phyloP scores from a whole-genome alignment of 2,329 filamentous ascomycete genomes.

The Rhynchosporium agropyri region DNA sequence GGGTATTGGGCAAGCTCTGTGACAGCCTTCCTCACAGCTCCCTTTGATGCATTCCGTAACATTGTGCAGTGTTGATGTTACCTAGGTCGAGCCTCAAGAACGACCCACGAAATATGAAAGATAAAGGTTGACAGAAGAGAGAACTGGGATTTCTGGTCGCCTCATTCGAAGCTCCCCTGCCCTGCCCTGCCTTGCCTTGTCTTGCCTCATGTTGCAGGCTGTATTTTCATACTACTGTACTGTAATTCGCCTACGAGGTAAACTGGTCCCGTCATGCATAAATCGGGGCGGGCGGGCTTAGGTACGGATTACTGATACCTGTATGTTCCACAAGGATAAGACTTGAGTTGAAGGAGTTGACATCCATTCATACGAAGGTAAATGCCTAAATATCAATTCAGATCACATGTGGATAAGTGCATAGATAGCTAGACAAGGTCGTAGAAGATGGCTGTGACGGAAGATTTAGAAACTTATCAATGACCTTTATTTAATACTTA shows the following conservation, averaged over 20 bases:
- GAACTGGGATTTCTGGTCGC: not conserved
- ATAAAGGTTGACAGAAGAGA: not conserved
- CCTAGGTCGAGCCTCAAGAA: not conserved
- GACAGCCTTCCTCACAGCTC: slow-evolving; percentile 62
- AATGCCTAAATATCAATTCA: too few species aligned
- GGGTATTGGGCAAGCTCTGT: slow-evolving; percentile 78
- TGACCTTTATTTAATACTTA: too few species aligned
- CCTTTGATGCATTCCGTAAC: slow-evolving; percentile 54
- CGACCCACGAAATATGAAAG: not conserved
- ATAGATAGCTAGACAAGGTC: too few species aligned
- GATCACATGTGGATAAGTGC: too few species aligned
- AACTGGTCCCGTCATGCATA: slow-evolving; percentile 23
- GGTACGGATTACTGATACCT: too few species aligned
- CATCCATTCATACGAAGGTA: too few species aligned
- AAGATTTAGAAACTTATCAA: too few species aligned
- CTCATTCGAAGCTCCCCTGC: not conserved
- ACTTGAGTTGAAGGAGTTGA: too few species aligned
- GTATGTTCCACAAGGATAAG: too few species aligned
- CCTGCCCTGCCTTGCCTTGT: not conserved
- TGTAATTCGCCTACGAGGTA: slow-evolving; percentile 19
- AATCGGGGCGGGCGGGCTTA: slow-evolving; percentile 2
- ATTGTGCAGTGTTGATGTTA: slow-evolving; percentile 42
- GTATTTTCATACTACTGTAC: slow-evolving; percentile 6
- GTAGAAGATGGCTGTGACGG: too few species aligned
- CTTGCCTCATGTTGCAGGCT: not conserved